Evolutionary conservation across 768 basidiomycete genomes (phyloP), one percentile per base, ranked within the genome.

Genomic region (Lactarius trivialis): DNA sequence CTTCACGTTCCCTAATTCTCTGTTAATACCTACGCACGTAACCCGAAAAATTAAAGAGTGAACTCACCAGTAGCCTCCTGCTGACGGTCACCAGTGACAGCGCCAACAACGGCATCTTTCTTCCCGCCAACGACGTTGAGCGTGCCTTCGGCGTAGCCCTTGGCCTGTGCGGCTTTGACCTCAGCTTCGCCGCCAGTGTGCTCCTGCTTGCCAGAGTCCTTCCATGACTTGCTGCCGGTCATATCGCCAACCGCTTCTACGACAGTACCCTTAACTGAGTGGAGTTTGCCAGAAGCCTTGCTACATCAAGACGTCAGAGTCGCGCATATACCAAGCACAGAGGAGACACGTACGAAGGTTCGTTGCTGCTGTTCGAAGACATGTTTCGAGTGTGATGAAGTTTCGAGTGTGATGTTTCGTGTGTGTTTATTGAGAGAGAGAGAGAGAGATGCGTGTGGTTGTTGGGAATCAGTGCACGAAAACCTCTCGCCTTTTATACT

Each of bases 31-130:
- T n/a, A n/a, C 24, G 33, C 19, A 15, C 28, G 33, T 7, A 1
- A 15, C 2, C 11, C 0, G 26, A 26, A n/a, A 6, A 48, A 3
- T 1, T 0, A 21, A n/a, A 33, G 21, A 7, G 21, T 53, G 54
- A 36, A 65, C 75, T 55, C 61, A 82, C 84, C 83, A 19, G 74
- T n/a, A 19, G 65, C 59, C 70, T 85, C 76, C 69, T 82, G 80
- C n/a, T 72, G 43, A 66, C 77, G 76, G 70, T 85, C 85, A 30
- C 82, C 84, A n/a, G 73, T 77, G 53, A 85, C 64, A 11, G 83
- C 80, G 36, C 84, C 84, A 37, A 81, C 73, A 34, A 85, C 71
- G 48, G 80, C 68, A 57, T 85, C 83, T 61, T 80, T 79, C 71
- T 82, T 81, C 43, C 84, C 83, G 2, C 65, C 70, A 8, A 77